phyloP scores from a whole-genome alignment of 371 early-diverging fungal genomes.

The Mucor piriformis region DNA sequence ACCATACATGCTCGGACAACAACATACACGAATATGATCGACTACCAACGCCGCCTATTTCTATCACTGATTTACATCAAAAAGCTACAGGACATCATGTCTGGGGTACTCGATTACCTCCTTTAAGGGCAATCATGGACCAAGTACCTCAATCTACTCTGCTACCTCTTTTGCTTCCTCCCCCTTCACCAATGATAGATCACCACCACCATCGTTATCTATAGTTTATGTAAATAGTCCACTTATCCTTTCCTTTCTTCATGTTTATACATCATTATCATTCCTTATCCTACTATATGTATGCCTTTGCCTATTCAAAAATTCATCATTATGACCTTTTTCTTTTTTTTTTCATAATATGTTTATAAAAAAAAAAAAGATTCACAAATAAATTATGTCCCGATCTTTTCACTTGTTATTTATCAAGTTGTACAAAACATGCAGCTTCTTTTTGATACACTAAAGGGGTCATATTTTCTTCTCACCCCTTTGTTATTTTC shows the following conservation, averaged over 20 bases:
- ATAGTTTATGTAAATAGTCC: neutral
- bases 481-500: slow-evolving; percentile 3
- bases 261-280: neutral
- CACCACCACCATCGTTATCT: slow-evolving; percentile 18
- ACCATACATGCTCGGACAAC: slow-evolving; percentile 14
- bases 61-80: slow-evolving; percentile 8
- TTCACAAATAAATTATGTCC: neutral
- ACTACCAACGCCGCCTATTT: slow-evolving; percentile 15
- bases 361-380: neutral
- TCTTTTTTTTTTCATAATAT: neutral
- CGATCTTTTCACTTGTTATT: too few relatives aligned
- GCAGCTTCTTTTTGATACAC: too few relatives aligned
- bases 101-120: slow-evolving; percentile 22
- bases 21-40: neutral
- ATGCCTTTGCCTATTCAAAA: neutral
- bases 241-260: neutral
- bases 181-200: slow-evolving; percentile 44
- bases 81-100: slow-evolving; percentile 11
- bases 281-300: neutral
- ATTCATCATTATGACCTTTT: neutral
- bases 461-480: too few relatives aligned
- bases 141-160: slow-evolving; percentile 5
- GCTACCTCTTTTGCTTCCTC: slow-evolving; percentile 10
- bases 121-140: slow-evolving; percentile 30
- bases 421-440: too few relatives aligned